Conservation (phyloP, 2,329 filamentous ascomycete genomes). For the Tricladium varicosporioides region DNA sequence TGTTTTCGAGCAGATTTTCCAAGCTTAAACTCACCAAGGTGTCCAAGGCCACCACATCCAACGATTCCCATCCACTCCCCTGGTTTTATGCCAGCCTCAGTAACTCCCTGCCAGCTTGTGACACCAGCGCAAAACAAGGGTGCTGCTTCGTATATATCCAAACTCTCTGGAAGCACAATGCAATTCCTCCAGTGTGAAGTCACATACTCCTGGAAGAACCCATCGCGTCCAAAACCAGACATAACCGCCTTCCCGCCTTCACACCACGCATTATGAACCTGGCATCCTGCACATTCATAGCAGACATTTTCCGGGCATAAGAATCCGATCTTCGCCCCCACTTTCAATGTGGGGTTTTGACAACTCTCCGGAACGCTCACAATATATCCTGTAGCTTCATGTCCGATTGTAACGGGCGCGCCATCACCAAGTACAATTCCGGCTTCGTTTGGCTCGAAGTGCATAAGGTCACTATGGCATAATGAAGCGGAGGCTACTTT, state of each 20-base stretch:
- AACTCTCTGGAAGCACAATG: slow-evolving; percentile 38
- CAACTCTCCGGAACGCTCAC: slow-evolving; percentile 13
- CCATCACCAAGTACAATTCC: slow-evolving; percentile 6
- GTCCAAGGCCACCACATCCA: slow-evolving; percentile 23
- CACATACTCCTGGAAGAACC: slow-evolving; percentile 48
- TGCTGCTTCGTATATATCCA: slow-evolving; percentile 37
- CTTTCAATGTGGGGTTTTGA: slow-evolving; percentile 9
- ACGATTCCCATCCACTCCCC: slow-evolving; percentile 23
- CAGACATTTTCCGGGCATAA: slow-evolving; percentile 14
- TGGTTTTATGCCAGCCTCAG: slow-evolving; percentile 11
- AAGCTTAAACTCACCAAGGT: slow-evolving; percentile 13
- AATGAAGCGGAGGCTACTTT: slow-evolving; percentile 39
- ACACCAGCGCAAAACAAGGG: slow-evolving; percentile 51
- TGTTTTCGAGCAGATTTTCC: neutral
- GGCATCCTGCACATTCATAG: slow-evolving; percentile 42
- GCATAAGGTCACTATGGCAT: slow-evolving; percentile 39
- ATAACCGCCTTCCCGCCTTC: slow-evolving; percentile 39
- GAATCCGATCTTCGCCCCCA: slow-evolving; percentile 17
- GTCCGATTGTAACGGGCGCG: slow-evolving; percentile 16
- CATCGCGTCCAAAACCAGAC: slow-evolving; percentile 42
- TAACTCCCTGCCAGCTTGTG: slow-evolving; percentile 32
- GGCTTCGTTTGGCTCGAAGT: slow-evolving; percentile 5
- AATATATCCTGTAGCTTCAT: slow-evolving; percentile 20
- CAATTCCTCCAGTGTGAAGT: slow-evolving; percentile 45
- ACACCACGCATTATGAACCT: slow-evolving; percentile 43